phyloP scores from a whole-genome alignment of 2,329 filamentous ascomycete genomes.

The Aaosphaeria arxii region DNA sequence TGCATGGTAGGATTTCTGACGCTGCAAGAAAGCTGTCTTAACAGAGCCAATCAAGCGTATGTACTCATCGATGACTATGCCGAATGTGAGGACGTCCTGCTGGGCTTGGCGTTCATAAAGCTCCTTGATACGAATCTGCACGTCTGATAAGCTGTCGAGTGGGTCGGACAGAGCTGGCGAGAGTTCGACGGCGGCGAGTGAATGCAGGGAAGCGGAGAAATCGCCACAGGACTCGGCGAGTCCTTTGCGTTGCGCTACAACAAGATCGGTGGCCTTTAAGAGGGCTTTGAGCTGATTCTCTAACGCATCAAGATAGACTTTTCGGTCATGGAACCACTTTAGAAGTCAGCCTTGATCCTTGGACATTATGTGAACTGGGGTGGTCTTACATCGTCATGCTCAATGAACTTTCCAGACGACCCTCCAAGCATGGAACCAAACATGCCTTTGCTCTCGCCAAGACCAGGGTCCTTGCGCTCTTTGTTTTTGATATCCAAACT shows the following conservation, averaged over 20 bases:
- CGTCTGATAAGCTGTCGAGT: constrained; percentile 84
- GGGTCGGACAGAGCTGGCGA: constrained; percentile 85
- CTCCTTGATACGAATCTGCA: constrained; percentile 91
- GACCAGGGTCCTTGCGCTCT: constrained; percentile 81
- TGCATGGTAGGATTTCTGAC: constrained; percentile 91
- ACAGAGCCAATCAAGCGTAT: constrained; percentile 93
- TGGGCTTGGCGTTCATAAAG: constrained; percentile 96
- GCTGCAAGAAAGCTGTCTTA: constrained; percentile 87
- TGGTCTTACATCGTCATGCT: constrained; percentile 83
- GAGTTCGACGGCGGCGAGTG: constrained; percentile 86
- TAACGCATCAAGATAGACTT: constrained; percentile 88
- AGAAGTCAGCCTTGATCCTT: neutral
- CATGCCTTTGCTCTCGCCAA: constrained; percentile 90
- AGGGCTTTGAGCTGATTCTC: constrained; percentile 88
- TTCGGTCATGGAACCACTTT: constrained; percentile 96
- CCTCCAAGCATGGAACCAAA: constrained; percentile 79
- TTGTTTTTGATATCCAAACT: constrained; percentile 98
- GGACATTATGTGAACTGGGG: neutral
- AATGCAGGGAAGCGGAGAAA: constrained; percentile 89
- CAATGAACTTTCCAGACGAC: constrained; percentile 79
- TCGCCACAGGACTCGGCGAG: constrained; percentile 91
- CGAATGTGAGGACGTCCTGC: constrained; percentile 92
- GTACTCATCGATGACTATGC: constrained; percentile 97
- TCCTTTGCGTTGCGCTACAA: constrained; percentile 87
- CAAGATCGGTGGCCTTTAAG: constrained; percentile 89